These are phyloP conservation scores for Actinidia arguta DNA, from an alignment of 179 eudicot species.

Conservation along the genomic window DNA sequence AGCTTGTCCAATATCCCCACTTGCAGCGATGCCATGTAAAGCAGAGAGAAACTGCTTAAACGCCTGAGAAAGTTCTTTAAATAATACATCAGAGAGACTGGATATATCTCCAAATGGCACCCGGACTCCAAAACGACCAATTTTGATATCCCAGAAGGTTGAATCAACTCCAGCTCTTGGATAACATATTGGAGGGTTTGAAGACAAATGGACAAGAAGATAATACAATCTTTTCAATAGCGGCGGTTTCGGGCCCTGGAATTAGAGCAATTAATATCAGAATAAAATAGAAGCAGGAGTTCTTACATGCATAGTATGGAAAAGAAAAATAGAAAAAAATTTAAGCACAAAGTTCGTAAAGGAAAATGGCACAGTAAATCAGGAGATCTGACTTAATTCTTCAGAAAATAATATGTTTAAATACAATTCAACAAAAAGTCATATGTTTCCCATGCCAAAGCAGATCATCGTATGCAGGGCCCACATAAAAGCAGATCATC, in stretches of 20 bases:
- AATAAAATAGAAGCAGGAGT: not conserved
- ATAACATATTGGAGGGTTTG: constrained; percentile 14
- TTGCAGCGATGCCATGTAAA: constrained; percentile 25
- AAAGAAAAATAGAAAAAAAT: not conserved
- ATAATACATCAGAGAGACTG: constrained; percentile 43
- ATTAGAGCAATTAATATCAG: constrained; percentile 11
- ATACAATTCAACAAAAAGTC: constrained; percentile 1
- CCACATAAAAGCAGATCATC: not conserved
- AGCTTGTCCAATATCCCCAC: constrained; percentile 29
- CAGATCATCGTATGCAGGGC: not conserved
- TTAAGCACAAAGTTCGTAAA: not conserved
- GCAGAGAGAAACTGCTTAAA: constrained; percentile 36
- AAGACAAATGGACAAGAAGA: constrained; percentile 46
- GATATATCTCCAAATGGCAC: constrained; percentile 40
- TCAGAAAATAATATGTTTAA: not conserved
- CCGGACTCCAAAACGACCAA: constrained; percentile 25
- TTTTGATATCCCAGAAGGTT: constrained; percentile 28
- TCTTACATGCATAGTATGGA: not conserved
- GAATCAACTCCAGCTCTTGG: constrained; percentile 19
- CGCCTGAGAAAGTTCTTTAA: constrained; percentile 47
- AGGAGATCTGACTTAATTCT: not conserved
- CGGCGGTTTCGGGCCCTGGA: constrained; percentile 55
- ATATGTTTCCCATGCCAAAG: constrained; percentile 3
- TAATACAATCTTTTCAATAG: constrained; percentile 56
- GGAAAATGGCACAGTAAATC: not conserved